Base-by-base conservation (phyloP, 305 asterid species). In the Solanum chacoense region DNA sequence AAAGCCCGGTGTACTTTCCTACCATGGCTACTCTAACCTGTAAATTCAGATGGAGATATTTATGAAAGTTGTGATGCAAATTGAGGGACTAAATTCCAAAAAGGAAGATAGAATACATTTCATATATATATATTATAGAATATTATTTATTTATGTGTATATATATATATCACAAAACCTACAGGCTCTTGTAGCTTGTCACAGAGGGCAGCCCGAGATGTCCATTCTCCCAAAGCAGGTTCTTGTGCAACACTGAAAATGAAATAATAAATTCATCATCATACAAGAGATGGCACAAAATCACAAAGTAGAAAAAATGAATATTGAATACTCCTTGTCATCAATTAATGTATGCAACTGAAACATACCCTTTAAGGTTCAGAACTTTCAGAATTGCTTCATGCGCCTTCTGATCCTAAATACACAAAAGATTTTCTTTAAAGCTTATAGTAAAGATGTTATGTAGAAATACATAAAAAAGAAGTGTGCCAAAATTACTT, bases 1-100 rank as follows among this genome's bases (percentile, higher is more conserved):
- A 34, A 76, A 96, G 96, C 16, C 97, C 98, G 7, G 95, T 94
- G 92, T 96, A 97, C 92, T 97, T 97, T 86, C 99, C 99, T 76
- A 96, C 99, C 96, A 96, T 93, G 63, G 98, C 99, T 89, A 97
- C 90, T 93, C 96, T 94, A 89, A 97, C 98, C 98, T 97, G 97
- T 80, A 88, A 79, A 86, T 84, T 71, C 18, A 71, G 78, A 89
- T 78, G 83, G 79, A 75, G 90, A 28, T 84, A 75, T 59, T 92
- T 31, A 86, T 79, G 63, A 50, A 80, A 26, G 36, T 38, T 40
- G 67, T 40, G 16, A 80, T 40, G 85, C 85, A 40, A 80, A 42
- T 14, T 80, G 67, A 87, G 76, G 89, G 67, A 76, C 20, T 37
- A 45, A 34, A 88, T 20, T 45, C 11, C n/a, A 37, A 65, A n/a